Base-by-base conservation (phyloP, 495 filamentous ascomycete genomes). In the Aspergillus kassunensis region DNA sequence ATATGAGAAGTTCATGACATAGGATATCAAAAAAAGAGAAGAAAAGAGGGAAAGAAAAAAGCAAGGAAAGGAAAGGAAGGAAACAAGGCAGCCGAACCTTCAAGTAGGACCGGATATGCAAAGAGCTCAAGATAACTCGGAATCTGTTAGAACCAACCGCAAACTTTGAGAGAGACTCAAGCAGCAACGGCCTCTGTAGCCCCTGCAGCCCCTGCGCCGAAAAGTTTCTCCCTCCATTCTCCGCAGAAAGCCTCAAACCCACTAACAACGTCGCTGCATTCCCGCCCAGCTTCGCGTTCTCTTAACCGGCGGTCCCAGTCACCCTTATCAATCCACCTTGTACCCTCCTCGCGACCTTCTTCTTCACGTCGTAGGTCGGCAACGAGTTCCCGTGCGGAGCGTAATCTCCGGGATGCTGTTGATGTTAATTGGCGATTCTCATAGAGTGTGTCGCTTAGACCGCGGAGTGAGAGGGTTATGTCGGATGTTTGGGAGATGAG, bases 221-320 rank as follows among this genome's bases (percentile, higher is more conserved):
- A 74, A 36, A 87, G 64, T 54, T 75, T 76, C 64, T 77, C 75
- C 49, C 80, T 78, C 76, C 80, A 82, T 55, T 77, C 76, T 8
- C 76, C 83, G 67, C 90, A 96, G 0, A 91, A 82, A 53, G 86
- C 82, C 68, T 96, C 93, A 66, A 97, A 97, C 8, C 91, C 93
- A 27, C 84, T 88, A 12, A 96, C 84, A 18, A 98, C 90, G 55
- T 92, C 90, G 2, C 81, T 77, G 73, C 87, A 97, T 34, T 86
- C 85, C 36, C 75, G 73, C 20, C 83, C 88, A 54, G 89, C 91
- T 66, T 95, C 89, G 30, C 93, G 79, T 33, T 80, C 82, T 49
- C 70, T 72, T 29, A 95, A 67, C 49, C 86, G 80, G 50, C 85
- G 82, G 35, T 88, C 81, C 90, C 92, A 96, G 54, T 87, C 83